Evolutionary conservation across 495 filamentous ascomycete species (phyloP).

Genomic region (Daldinia grandis): DNA sequence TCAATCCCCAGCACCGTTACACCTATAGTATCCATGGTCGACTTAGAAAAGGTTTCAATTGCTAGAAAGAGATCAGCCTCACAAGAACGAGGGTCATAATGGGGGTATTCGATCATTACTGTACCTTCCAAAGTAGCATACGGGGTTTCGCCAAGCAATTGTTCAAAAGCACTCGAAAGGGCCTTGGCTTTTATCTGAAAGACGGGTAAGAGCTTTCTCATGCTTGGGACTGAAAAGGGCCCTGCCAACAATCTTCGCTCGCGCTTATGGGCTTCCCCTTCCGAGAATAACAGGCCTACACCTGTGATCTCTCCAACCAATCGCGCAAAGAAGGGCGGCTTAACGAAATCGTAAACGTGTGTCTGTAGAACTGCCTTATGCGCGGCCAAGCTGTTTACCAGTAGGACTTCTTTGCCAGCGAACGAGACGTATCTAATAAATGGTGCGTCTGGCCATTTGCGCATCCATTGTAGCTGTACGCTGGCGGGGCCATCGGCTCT

Average conservation of each 20-base stretch:
- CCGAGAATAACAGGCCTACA: slow-evolving; percentile 46
- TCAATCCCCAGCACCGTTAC: slow-evolving; percentile 72
- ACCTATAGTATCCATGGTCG: slow-evolving; percentile 77
- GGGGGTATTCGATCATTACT: background rate
- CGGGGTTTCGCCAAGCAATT: slow-evolving; percentile 16
- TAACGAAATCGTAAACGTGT: slow-evolving; percentile 47
- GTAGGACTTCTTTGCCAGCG: slow-evolving; percentile 46
- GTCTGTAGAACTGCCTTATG: slow-evolving; percentile 51
- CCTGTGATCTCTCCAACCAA: slow-evolving; percentile 47
- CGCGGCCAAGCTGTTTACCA: slow-evolving; percentile 48
- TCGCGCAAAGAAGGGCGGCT: slow-evolving; percentile 45
- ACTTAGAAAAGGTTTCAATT: slow-evolving; percentile 35
- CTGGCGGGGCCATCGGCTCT: slow-evolving; percentile 29
- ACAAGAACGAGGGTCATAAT: background rate
- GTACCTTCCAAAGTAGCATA: slow-evolving; percentile 37
- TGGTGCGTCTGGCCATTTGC: slow-evolving; percentile 47
- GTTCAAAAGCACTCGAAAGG: slow-evolving; percentile 21
- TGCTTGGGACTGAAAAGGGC: slow-evolving; percentile 37
- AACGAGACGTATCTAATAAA: slow-evolving; percentile 50
- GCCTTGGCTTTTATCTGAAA: slow-evolving; percentile 29
- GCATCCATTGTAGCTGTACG: slow-evolving; percentile 42
- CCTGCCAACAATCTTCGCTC: slow-evolving; percentile 43
- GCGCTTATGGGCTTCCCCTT: slow-evolving; percentile 45
- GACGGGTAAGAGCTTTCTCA: slow-evolving; percentile 39
- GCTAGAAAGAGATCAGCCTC: slow-evolving; percentile 8